Evolutionary conservation across 2,329 filamentous ascomycete species (phyloP), one percentile per base, ranked within the genome.

Genomic region (Beauveria brongniartii): DNA sequence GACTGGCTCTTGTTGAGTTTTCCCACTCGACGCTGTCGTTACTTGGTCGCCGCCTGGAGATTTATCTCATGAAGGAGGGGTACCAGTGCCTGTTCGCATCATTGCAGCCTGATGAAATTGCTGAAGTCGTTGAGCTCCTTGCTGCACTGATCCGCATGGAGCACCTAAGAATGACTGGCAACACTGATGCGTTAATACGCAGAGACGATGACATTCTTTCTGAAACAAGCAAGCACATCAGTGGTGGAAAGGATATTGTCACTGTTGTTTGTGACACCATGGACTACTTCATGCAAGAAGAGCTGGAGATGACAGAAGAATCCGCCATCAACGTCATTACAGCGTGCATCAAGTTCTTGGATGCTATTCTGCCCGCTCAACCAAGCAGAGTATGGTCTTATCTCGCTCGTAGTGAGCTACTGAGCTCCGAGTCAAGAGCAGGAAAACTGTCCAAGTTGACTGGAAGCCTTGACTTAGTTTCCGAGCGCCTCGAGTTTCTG

Each of bases 351-450:
- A 87, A 91, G 58, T 97, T 97, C 68, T 77, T 96, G 43, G 83
- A 89, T 66, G 85, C 88, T 3, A 77, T 95, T 20, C 74, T 94
- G 28, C 80, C 82, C 67, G 89, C 82, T n/a, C 84, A 88, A 56
- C 93, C 94, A 0, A 89, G 89, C 61, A 82, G 92, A 63, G 86
- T 96, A 6, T 97, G 94, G 92, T 92, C 93, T 3, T 90, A 93
- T 71, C 82, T 99, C 67, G 85, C 88, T 3, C 86, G 91, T 61
- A 95, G 91, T 71, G 85, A 87, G 64, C 78, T 99, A 20, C 79
- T 99, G 51, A 89, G 89, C 66, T 83, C 86, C 6, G 87, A 91
- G 65, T 87, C 90, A 10, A 87, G 87, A 64, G 87, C 87, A 16
- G 90, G 91, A 12, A 87, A 89, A 63, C 81, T 99, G 63, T 84